A percentile compares a stretch with the other conserved stretches of the same genome.
These are phyloP conservation scores for Ceratocystiopsis minuta DNA, from an alignment of 2,329 filamentous ascomycete species.

Conservation along the genomic window DNA sequence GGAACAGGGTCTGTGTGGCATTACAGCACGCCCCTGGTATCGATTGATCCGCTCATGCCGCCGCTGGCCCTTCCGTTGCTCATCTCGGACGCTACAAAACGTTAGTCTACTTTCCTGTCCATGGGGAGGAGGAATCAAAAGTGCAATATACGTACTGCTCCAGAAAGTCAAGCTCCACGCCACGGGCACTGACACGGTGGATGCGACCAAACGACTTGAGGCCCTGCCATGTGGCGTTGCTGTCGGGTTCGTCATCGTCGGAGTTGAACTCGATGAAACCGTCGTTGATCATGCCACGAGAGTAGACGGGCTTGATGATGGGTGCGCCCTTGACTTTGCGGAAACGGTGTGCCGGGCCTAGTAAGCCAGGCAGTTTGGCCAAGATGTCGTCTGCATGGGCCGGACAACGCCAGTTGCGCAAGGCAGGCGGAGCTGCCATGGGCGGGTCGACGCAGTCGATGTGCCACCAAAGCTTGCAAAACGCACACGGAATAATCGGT, in stretches of 20 bases:
- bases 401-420: slow-evolving; percentile 75
- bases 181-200: slow-evolving; percentile 44
- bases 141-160: slow-evolving; percentile 29
- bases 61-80: slow-evolving; percentile 9
- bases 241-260: slow-evolving; percentile 36
- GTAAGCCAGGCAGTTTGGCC: slow-evolving; percentile 32
- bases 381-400: slow-evolving; percentile 68
- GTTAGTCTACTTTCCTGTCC: neutral
- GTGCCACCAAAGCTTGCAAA: slow-evolving; percentile 72
- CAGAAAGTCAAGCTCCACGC: slow-evolving; percentile 57
- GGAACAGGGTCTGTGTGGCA: neutral
- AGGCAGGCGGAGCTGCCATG: slow-evolving; percentile 56
- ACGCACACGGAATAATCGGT: slow-evolving; percentile 72
- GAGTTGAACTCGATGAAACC: slow-evolving; percentile 53
- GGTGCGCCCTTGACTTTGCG: slow-evolving; percentile 40
- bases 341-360: slow-evolving; percentile 42
- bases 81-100: slow-evolving; percentile 13
- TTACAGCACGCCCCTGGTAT: neutral
- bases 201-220: slow-evolving; percentile 43
- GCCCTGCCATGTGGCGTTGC: slow-evolving; percentile 36
- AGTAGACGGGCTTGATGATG: slow-evolving; percentile 31
- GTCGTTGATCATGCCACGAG: slow-evolving; percentile 51
- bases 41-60: slow-evolving; percentile 6
- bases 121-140: neutral
- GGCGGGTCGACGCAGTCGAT: slow-evolving; percentile 82